These are phyloP conservation scores for Phialemoniopsis sp. DNA, from an alignment of 2,329 filamentous ascomycete genomes.

Conservation along the genomic window DNA sequence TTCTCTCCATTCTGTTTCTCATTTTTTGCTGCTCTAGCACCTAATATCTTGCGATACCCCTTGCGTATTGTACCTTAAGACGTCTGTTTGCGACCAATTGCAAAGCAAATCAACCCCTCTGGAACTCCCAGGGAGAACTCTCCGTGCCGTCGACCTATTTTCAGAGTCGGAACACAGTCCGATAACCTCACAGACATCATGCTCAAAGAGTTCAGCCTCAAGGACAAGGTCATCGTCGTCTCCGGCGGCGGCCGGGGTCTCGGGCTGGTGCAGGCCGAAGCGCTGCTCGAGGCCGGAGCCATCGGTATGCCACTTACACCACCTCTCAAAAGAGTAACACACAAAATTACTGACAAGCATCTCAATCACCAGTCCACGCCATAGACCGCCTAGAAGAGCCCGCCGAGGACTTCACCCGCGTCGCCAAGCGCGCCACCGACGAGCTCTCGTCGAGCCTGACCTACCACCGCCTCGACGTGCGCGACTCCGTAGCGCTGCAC, in stretches of 20 bases:
- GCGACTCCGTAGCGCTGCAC: slow-evolving; percentile 66
- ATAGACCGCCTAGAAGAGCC: slow-evolving; percentile 60
- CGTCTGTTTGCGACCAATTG: no score
- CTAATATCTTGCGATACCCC: no score
- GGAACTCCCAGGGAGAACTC: no score
- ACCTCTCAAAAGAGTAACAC: neutral
- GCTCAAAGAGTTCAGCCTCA: slow-evolving; percentile 78
- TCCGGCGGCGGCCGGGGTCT: slow-evolving; percentile 75
- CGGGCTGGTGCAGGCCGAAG: slow-evolving; percentile 74
- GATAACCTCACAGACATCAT: no score
- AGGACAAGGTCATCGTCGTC: slow-evolving; percentile 70
- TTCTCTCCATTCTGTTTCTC: no score
- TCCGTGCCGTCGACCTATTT: no score
- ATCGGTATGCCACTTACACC: slow-evolving; percentile 36
- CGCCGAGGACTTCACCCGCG: slow-evolving; percentile 52
- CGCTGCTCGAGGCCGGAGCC: slow-evolving; percentile 75
- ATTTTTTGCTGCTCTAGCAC: no score
- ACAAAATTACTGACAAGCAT: neutral
- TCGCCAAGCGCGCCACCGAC: slow-evolving; percentile 58
- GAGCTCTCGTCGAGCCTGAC: slow-evolving; percentile 65
- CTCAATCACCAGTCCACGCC: slow-evolving; percentile 50
- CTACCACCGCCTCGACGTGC: slow-evolving; percentile 78
- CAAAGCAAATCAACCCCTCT: no score
- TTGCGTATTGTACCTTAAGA: no score
- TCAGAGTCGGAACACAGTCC: no score